Evolutionary conservation across 352 stramenopile species (phyloP).

Genomic region (Blastocystis sp.): DNA sequence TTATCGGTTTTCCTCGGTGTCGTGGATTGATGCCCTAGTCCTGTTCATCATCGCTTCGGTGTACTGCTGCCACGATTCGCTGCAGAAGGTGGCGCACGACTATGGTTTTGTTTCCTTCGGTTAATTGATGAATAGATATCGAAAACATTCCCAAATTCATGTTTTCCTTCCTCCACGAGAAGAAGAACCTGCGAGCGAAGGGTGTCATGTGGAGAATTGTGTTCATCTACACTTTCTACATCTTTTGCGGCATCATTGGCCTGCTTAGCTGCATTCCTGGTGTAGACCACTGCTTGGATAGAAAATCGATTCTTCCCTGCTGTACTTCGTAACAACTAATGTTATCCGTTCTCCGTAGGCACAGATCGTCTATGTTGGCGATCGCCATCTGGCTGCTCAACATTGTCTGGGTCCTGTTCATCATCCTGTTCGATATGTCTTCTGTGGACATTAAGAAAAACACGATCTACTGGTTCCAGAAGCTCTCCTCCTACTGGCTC

Average conservation of each 20-base stretch:
- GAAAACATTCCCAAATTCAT: constrained; percentile 1
- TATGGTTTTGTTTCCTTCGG: not conserved
- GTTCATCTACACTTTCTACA: constrained; percentile 18
- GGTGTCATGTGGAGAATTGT: constrained; percentile 31
- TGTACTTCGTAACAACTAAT: not conserved
- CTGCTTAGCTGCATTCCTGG: constrained; percentile 1
- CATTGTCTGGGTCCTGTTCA: not conserved
- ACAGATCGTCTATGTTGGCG: constrained; percentile 1
- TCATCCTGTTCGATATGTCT: not conserved
- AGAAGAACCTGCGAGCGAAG: not conserved
- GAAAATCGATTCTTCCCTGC: not conserved
- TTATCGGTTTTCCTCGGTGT: not conserved
- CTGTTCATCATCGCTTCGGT: constrained; percentile 16
- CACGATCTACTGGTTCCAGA: not conserved
- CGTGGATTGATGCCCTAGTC: not conserved
- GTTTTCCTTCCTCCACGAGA: not conserved
- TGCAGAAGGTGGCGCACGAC: not conserved
- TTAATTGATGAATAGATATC: not conserved
- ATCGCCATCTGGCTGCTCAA: constrained; percentile 3
- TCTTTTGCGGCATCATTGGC: constrained; percentile 31
- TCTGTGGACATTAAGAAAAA: not conserved
- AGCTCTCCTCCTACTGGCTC: constrained; percentile 21
- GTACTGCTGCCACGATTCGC: not conserved
- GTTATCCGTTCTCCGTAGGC: not conserved
- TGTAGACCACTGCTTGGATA: not conserved